These are phyloP conservation scores for Suhomyces prunicola DNA, from an alignment of 805 yeast species.

Conservation along the genomic window DNA sequence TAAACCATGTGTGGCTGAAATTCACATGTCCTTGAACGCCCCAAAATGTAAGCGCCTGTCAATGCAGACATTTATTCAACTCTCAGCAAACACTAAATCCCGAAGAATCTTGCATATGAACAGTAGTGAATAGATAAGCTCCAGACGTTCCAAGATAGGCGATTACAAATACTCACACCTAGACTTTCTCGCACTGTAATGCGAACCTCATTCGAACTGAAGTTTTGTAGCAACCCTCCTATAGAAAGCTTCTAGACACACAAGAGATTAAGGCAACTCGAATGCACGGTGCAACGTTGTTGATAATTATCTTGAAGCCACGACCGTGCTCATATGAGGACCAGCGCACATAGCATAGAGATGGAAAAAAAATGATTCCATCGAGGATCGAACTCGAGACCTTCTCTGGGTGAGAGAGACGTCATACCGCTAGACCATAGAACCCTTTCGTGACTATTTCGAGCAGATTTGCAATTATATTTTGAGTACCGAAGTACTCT, in stretches of 20 bases:
- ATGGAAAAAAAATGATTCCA: slow-evolving; percentile 8
- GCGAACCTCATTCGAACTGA: too few species aligned
- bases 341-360: background rate
- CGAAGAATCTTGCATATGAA: background rate
- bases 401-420: slow-evolving; percentile 17
- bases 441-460: background rate
- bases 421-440: slow-evolving; percentile 18
- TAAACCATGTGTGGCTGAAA: background rate
- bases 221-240: too few species aligned
- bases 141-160: too few species aligned
- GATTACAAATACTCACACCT: too few species aligned
- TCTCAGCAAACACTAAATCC: background rate
- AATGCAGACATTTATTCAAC: background rate
- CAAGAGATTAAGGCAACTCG: too few species aligned
- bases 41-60: background rate
- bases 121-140: background rate
- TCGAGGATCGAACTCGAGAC: slow-evolving; percentile 17
- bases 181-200: too few species aligned
- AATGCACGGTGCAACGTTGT: too few species aligned
- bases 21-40: background rate
- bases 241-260: too few species aligned
- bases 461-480: too few species aligned
- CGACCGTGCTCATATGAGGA: background rate
- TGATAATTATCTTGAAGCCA: background rate
- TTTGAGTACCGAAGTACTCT: too few species aligned